A percentile compares a stretch with the other conserved stretches of the same genome.
Evolutionary conservation across 495 filamentous ascomycete species (phyloP).

Genomic region (Aspergillus sclerotioniger): DNA sequence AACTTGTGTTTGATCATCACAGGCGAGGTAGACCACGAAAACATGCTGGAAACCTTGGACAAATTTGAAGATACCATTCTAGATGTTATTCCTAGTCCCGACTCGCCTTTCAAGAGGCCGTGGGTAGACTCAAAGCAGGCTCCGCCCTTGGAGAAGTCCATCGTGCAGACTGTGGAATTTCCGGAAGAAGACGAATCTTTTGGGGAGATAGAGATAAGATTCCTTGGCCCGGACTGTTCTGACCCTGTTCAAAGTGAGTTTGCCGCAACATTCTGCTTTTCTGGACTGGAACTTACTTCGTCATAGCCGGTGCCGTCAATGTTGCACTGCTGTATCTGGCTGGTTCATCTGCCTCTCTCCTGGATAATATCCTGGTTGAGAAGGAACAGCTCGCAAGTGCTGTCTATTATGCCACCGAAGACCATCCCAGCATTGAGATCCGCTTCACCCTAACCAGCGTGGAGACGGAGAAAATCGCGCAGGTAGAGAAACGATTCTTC

Average conservation of each 20-base stretch:
- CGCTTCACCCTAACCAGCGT: conserved; percentile 82
- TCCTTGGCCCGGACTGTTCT: conserved; percentile 78
- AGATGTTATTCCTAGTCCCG: conserved; percentile 69
- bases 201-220: conserved; percentile 79
- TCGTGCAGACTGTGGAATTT: conserved; percentile 78
- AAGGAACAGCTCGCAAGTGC: conserved; percentile 87
- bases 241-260: conserved; percentile 55
- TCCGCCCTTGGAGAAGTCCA: conserved; percentile 64
- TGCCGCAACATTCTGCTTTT: background rate
- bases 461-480: conserved; percentile 75
- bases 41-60: conserved; percentile 78
- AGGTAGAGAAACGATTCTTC: conserved; percentile 83
- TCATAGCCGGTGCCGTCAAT: conserved; percentile 63
- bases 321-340: conserved; percentile 80
- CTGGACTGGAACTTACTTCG: conserved; percentile 16
- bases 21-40: conserved; percentile 79
- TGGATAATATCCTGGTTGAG: conserved; percentile 92
- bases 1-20: conserved; percentile 89
- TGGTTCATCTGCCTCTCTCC: conserved; percentile 85
- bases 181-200: conserved; percentile 94
- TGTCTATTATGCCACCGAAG: conserved; percentile 70
- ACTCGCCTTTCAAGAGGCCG: conserved; percentile 78
- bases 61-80: conserved; percentile 85
- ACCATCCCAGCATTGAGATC: conserved; percentile 76
- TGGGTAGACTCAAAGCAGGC: conserved; percentile 86